phyloP scores from a whole-genome alignment of 129 eudicot genomes.

The Flaveria bidentis region DNA sequence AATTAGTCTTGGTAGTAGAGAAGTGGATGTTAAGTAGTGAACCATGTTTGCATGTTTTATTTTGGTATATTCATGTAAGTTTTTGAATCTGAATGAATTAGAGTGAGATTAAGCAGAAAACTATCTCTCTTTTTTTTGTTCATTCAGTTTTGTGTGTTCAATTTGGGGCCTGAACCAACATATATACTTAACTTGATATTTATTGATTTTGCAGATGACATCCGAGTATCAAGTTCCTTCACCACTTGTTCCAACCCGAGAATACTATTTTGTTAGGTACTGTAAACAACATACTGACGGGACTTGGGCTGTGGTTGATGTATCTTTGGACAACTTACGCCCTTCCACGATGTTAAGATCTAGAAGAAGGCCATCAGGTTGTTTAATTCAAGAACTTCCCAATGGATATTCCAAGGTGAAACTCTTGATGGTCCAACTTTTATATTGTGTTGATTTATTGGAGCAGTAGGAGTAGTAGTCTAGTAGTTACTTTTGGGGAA shows the following conservation, averaged over 20 bases:
- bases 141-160: no score
- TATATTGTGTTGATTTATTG: not conserved
- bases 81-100: no score
- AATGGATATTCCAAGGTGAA: slow-evolving; percentile 62
- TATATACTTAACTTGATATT: not conserved
- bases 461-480: not conserved
- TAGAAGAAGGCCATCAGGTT: slow-evolving; percentile 54
- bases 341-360: slow-evolving; percentile 29
- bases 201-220: slow-evolving; percentile 40
- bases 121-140: no score
- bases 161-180: not conserved
- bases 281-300: slow-evolving; percentile 53
- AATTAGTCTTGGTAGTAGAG: no score
- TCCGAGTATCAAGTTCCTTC: slow-evolving; percentile 52
- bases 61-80: no score
- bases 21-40: no score
- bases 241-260: slow-evolving; percentile 53
- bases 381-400: slow-evolving; percentile 51
- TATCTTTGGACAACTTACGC: slow-evolving; percentile 44
- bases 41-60: no score
- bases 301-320: slow-evolving; percentile 64
- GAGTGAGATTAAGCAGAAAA: no score
- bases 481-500: not conserved
- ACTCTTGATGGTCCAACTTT: not conserved
- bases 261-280: slow-evolving; percentile 52